phyloP scores from a whole-genome alignment of 83 land plant genomes.

The Picea mariana region DNA sequence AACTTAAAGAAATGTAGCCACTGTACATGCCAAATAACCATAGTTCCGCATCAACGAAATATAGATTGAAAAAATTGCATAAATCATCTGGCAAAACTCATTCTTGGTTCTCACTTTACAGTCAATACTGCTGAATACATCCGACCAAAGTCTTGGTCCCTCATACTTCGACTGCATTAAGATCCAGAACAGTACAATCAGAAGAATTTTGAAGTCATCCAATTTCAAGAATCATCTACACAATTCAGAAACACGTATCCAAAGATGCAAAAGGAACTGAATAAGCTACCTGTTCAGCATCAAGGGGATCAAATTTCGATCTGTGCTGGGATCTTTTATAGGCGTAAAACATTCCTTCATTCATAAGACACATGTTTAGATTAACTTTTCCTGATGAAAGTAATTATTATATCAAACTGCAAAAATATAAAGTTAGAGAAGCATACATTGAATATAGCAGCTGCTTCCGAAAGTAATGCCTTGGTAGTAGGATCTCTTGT shows the following conservation, averaged over 20 bases:
- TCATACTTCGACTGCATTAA: slow-evolving; percentile 45
- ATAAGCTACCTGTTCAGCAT: slow-evolving; percentile 88
- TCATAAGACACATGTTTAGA: neutral
- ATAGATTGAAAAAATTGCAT: neutral
- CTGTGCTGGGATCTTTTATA: slow-evolving; percentile 63
- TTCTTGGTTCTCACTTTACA: slow-evolving; percentile 59
- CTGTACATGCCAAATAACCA: neutral
- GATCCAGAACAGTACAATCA: slow-evolving; percentile 1
- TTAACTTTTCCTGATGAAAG: neutral
- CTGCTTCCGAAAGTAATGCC: slow-evolving; percentile 60
- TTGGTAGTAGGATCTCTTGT: slow-evolving; percentile 51
- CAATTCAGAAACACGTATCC: neutral
- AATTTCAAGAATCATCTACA: neutral
- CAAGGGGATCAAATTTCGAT: slow-evolving; percentile 81
- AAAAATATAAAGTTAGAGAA: neutral
- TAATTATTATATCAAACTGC: neutral
- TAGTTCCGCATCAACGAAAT: neutral
- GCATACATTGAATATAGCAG: slow-evolving; percentile 79
- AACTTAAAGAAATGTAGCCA: neutral
- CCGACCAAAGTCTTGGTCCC: slow-evolving; percentile 87
- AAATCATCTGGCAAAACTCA: neutral
- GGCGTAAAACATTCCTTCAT: slow-evolving; percentile 88
- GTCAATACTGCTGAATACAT: slow-evolving; percentile 87
- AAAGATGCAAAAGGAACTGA: neutral
- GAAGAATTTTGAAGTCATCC: neutral